phyloP scores from a whole-genome alignment of 2,329 filamentous ascomycete genomes.

The Elsinoe necatrix region DNA sequence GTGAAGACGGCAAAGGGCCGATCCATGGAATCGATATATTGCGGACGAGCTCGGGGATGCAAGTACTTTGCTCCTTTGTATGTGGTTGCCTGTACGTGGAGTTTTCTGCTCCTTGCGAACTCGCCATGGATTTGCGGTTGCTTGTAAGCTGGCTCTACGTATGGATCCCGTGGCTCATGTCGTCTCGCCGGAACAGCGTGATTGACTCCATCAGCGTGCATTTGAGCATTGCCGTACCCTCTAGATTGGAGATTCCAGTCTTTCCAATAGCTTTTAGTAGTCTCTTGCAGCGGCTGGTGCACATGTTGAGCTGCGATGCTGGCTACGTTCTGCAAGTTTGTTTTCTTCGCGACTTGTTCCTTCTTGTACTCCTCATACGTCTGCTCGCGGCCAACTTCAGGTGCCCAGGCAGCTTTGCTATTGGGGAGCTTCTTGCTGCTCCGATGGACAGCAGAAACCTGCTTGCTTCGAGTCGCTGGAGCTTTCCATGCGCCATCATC shows the following conservation, averaged over 20 bases:
- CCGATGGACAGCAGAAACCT: neutral
- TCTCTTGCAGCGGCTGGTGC: neutral
- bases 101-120: constrained; percentile 9
- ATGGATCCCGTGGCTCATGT: constrained; percentile 11
- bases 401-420: neutral
- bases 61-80: constrained; percentile 33
- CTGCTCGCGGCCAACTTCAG: neutral
- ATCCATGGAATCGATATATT: constrained; percentile 35
- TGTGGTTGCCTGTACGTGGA: constrained; percentile 28
- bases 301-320: neutral
- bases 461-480: neutral
- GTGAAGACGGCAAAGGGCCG: constrained; percentile 40
- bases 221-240: constrained; percentile 13
- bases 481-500: constrained; percentile 19
- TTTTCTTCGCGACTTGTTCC: neutral
- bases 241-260: constrained; percentile 2
- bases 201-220: neutral
- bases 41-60: constrained; percentile 31
- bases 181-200: neutral
- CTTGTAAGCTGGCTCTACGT: neutral
- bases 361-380: neutral
- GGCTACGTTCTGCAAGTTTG: neutral
- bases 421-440: neutral
- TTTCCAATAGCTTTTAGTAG: neutral
- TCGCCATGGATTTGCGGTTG: constrained; percentile 9